Evolutionary conservation across 306 rosid genomes (phyloP).

Genomic region (Betula pendula): DNA sequence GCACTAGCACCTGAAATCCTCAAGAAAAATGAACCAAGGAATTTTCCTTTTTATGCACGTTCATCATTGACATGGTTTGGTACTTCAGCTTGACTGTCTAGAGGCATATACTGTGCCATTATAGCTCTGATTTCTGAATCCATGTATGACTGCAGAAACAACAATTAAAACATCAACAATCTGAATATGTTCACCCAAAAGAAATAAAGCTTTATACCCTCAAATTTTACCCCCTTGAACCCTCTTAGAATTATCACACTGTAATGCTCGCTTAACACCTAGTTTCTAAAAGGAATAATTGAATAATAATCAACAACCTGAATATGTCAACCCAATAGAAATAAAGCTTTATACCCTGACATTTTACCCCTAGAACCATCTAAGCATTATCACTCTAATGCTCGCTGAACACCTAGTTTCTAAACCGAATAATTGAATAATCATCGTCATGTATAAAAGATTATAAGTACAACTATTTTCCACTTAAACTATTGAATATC

Average conservation of each 20-base stretch:
- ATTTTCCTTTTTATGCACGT: conserved; percentile 46
- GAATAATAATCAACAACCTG: background rate
- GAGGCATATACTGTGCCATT: conserved; percentile 99
- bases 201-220: background rate
- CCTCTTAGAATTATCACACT: background rate
- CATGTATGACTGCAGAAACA: conserved; percentile 84
- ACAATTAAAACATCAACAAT: conserved; percentile 26
- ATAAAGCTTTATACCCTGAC: background rate
- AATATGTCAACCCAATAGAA: background rate
- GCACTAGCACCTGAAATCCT: conserved; percentile 31
- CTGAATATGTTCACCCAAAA: background rate
- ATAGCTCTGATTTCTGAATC: conserved; percentile 98
- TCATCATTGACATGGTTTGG: conserved; percentile 65
- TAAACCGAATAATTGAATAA: background rate
- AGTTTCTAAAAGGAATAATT: background rate
- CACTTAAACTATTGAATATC: background rate
- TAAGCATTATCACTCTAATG: background rate
- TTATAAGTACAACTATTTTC: background rate
- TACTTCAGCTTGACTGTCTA: conserved; percentile 89
- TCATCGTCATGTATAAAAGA: background rate
- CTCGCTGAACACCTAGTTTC: background rate
- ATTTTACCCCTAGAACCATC: background rate
- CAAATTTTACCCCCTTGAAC: background rate
- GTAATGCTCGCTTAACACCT: background rate
- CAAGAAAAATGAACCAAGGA: conserved; percentile 7